phyloP scores from a whole-genome alignment of 129 eudicot species.

The Flaveria trinervia region DNA sequence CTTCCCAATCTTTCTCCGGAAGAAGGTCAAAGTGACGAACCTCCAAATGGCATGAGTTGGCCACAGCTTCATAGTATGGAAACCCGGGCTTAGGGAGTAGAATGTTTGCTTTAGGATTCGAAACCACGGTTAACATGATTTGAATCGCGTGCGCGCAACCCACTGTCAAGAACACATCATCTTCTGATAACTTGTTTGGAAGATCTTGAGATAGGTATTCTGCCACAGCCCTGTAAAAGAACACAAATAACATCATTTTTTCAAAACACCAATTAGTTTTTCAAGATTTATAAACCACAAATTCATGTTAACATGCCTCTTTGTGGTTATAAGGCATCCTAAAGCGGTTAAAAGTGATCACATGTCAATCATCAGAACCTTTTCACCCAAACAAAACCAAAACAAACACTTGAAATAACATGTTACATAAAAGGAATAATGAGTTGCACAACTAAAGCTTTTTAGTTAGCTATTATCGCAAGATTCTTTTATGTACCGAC shows the following conservation, averaged over 20 bases:
- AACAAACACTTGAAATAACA: too few relatives aligned
- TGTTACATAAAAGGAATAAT: too few relatives aligned
- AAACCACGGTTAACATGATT: slow-evolving; percentile 53
- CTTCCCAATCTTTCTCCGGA: slow-evolving; percentile 75
- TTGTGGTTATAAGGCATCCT: too few relatives aligned
- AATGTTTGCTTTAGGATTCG: slow-evolving; percentile 66
- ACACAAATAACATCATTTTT: background rate
- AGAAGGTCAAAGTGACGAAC: slow-evolving; percentile 66
- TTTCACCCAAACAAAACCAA: too few relatives aligned
- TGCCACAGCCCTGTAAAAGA: slow-evolving; percentile 61
- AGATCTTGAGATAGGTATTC: slow-evolving; percentile 74
- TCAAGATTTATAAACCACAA: background rate
- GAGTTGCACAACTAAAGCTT: too few relatives aligned
- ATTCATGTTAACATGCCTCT: slow-evolving; percentile 6
- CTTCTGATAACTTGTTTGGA: slow-evolving; percentile 65
- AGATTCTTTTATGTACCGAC: too few relatives aligned
- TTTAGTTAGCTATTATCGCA: too few relatives aligned
- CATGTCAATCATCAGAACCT: too few relatives aligned
- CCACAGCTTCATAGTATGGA: slow-evolving; percentile 65
- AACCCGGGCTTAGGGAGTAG: slow-evolving; percentile 80
- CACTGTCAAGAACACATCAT: slow-evolving; percentile 64
- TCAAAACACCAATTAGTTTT: background rate
- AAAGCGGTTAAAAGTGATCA: too few relatives aligned
- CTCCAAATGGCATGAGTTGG: slow-evolving; percentile 52
- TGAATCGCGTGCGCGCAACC: slow-evolving; percentile 79